Evolutionary conservation across 148 eudicot genomes (phyloP).

Genomic region (Drosera capensis): DNA sequence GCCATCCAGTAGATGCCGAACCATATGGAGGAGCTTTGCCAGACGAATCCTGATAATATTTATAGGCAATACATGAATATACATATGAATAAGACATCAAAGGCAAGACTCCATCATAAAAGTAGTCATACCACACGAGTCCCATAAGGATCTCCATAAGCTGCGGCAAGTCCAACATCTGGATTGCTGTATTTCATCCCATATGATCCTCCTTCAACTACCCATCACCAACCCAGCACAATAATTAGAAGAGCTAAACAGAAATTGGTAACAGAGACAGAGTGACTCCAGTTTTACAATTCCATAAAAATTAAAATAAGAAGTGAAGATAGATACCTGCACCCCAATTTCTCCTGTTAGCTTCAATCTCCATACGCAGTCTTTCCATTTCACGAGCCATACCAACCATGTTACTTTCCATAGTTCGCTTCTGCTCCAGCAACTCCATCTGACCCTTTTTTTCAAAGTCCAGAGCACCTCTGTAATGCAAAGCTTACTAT

Average conservation of each 20-base stretch:
- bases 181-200: constrained; percentile 45
- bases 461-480: constrained; percentile 76
- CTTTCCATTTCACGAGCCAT: constrained; percentile 97
- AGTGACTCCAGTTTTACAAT: not conserved
- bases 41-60: constrained; percentile 48
- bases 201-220: constrained; percentile 54
- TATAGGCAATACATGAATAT: constrained; percentile 1
- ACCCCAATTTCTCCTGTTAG: constrained; percentile 55
- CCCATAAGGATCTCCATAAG: constrained; percentile 68
- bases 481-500: constrained; percentile 8
- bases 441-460: constrained; percentile 80
- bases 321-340: constrained; percentile 34
- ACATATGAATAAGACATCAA: not conserved
- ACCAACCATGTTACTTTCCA: constrained; percentile 81
- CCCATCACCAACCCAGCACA: constrained; percentile 7
- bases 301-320: constrained; percentile 1
- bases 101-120: constrained; percentile 4
- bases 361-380: constrained; percentile 61
- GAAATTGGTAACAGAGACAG: not conserved
- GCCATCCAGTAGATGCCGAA: constrained; percentile 68
- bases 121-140: constrained; percentile 44
- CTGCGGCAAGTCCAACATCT: constrained; percentile 40
- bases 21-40: constrained; percentile 68
- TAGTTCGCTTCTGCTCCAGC: constrained; percentile 71
- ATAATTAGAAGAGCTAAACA: constrained; percentile 7